These are phyloP conservation scores for Cochlearia excelsa DNA, from an alignment of 345 rosid species.

Conservation along the genomic window DNA sequence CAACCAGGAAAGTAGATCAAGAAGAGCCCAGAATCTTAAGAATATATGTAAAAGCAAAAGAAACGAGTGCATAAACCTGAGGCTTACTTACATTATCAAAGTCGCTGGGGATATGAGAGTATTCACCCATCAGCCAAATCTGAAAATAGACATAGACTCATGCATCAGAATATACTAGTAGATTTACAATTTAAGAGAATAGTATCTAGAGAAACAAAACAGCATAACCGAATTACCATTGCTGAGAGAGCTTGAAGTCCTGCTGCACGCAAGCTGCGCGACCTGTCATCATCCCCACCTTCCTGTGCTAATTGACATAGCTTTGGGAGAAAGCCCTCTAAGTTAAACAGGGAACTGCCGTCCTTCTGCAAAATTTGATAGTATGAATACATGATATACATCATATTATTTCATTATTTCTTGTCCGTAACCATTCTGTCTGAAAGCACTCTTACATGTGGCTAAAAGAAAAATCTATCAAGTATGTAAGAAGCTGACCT, in stretches of 20 bases:
- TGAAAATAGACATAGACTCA: constrained; percentile 39
- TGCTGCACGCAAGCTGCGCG: constrained; percentile 54
- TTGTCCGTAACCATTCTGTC: constrained; percentile 5
- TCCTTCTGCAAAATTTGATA: constrained; percentile 62
- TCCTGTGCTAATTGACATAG: constrained; percentile 81
- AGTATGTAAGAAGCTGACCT: constrained; percentile 46
- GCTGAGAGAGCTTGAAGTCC: constrained; percentile 90
- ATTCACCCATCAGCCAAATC: constrained; percentile 57
- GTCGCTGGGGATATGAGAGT: constrained; percentile 49
- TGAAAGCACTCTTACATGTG: constrained; percentile 11
- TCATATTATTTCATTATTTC: constrained; percentile 6
- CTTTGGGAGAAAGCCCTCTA: constrained; percentile 87
- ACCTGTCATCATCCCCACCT: constrained; percentile 71
- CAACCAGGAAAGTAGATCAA: constrained; percentile 5
- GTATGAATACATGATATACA: constrained; percentile 1
- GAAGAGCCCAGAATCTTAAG: constrained; percentile 7
- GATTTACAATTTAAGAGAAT: constrained; percentile 6
- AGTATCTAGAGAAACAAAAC: constrained; percentile 4
- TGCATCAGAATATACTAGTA: constrained; percentile 29
- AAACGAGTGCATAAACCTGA: constrained; percentile 7
- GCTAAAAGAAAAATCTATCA: constrained; percentile 12
- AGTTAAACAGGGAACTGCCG: constrained; percentile 77
- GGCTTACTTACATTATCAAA: constrained; percentile 38
- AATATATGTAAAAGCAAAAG: background rate
- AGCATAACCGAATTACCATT: constrained; percentile 49